A percentile compares a stretch with the other conserved stretches of the same genome.
These are phyloP conservation scores for Clonostachys rosea DNA, from an alignment of 2,329 filamentous ascomycete genomes.

Conservation along the genomic window DNA sequence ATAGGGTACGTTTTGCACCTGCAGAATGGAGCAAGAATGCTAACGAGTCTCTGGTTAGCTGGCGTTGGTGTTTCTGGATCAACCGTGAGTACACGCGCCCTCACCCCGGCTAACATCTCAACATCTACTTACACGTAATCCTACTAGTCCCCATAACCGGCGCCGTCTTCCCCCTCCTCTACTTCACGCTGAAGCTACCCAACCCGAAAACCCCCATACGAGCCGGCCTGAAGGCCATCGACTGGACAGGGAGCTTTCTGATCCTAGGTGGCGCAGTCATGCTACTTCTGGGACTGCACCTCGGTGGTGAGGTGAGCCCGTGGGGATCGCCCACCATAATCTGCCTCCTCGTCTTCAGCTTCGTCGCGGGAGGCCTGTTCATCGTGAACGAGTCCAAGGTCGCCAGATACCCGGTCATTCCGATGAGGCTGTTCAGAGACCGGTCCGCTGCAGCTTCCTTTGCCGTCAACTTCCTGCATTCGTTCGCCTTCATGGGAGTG, in stretches of 20 bases:
- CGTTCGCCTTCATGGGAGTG: constrained; percentile 56
- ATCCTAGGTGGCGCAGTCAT: constrained; percentile 64
- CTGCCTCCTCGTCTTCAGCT: constrained; percentile 57
- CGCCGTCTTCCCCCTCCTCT: constrained; percentile 49
- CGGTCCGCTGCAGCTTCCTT: constrained; percentile 53
- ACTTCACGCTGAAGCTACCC: constrained; percentile 62
- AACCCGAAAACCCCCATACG: constrained; percentile 59
- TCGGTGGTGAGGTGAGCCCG: constrained; percentile 58
- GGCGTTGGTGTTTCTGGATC: constrained; percentile 47
- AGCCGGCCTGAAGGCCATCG: constrained; percentile 56
- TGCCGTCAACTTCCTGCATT: constrained; percentile 36
- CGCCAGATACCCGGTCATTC: constrained; percentile 65
- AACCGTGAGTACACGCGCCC: constrained; percentile 35
- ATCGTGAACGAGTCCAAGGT: constrained; percentile 59
- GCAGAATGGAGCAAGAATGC: not conserved
- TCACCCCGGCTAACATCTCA: not conserved
- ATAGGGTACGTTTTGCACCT: constrained; percentile 34
- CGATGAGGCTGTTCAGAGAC: constrained; percentile 53
- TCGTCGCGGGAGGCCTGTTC: constrained; percentile 42
- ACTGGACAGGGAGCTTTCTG: constrained; percentile 56
- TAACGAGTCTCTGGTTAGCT: constrained; percentile 6
- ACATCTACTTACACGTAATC: not conserved
- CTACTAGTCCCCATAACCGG: constrained; percentile 40
- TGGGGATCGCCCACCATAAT: constrained; percentile 60
- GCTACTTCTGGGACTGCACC: constrained; percentile 65